Conservation (phyloP, 2,329 filamentous ascomycete species). For the Mycogone perniciosa region DNA sequence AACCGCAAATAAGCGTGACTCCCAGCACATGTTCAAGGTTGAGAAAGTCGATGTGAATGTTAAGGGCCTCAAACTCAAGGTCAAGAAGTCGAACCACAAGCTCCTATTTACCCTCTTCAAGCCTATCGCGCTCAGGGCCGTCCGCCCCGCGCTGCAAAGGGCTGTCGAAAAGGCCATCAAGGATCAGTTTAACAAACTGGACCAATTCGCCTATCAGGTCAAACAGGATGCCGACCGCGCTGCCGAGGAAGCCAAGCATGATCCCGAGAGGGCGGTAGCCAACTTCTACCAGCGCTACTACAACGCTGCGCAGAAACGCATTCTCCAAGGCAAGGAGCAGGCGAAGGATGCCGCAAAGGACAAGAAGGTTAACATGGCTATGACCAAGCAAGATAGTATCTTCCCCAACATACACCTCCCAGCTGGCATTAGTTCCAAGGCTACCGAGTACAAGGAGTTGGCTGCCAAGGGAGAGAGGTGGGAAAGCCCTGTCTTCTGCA, state of each 20-base stretch:
- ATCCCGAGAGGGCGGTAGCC: conserved; percentile 61
- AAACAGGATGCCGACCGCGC: conserved; percentile 78
- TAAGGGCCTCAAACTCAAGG: conserved; percentile 75
- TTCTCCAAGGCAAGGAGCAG: conserved; percentile 73
- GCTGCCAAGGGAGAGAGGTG: conserved; percentile 84
- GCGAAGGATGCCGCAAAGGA: conserved; percentile 54
- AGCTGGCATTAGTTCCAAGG: conserved; percentile 80
- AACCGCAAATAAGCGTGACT: conserved; percentile 68
- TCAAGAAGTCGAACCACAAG: conserved; percentile 95
- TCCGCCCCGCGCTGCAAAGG: conserved; percentile 81
- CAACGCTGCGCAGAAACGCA: conserved; percentile 64
- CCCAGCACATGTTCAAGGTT: conserved; percentile 86
- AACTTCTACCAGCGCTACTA: conserved; percentile 87
- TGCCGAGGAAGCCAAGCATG: conserved; percentile 45
- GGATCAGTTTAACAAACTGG: conserved; percentile 70
- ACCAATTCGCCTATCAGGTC: conserved; percentile 66
- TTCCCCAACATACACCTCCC: conserved; percentile 85
- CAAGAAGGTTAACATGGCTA: conserved; percentile 56
- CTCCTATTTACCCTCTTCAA: conserved; percentile 80
- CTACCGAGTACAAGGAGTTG: conserved; percentile 85
- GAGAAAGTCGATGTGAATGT: conserved; percentile 81
- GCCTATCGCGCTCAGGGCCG: conserved; percentile 74
- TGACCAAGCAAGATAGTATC: conserved; percentile 72
- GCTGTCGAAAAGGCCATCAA: conserved; percentile 84
- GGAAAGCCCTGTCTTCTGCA: conserved; percentile 89